Conservation (phyloP, 192 early-diverging fungal species). For the Entomortierella lignicola region DNA sequence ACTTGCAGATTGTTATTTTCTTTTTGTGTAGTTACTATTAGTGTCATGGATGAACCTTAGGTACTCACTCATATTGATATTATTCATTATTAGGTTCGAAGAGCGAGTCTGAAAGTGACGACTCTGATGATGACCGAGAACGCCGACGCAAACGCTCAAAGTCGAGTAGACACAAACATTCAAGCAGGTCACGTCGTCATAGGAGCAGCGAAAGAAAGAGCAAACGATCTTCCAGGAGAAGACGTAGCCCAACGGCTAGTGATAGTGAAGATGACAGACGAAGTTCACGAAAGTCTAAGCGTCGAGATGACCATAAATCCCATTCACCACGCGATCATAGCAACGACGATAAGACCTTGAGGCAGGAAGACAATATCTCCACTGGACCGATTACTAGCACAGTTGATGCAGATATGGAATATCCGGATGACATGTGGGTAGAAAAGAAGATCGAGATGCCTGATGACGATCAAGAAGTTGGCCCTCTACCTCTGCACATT, state of each 20-base stretch:
- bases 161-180: conserved; percentile 34
- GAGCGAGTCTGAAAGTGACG: conserved; percentile 32
- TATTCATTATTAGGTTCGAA: conserved; percentile 26
- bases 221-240: conserved; percentile 18
- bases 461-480: conserved; percentile 74
- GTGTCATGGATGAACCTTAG: too few relatives aligned
- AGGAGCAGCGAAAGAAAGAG: conserved; percentile 21
- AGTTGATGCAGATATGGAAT: conserved; percentile 50
- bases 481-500: conserved; percentile 70
- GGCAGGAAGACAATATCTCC: not conserved
- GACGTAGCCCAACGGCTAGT: conserved; percentile 16
- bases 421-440: conserved; percentile 67
- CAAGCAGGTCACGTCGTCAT: conserved; percentile 32
- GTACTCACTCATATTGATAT: not conserved
- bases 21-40: not conserved
- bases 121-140: conserved; percentile 19
- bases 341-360: not conserved
- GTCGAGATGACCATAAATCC: not conserved
- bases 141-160: conserved; percentile 32
- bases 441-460: conserved; percentile 70
- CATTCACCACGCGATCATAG: not conserved
- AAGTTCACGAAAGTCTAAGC: conserved; percentile 1
- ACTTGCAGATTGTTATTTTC: not conserved
- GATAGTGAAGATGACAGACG: conserved; percentile 32
- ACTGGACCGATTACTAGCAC: not conserved